Base-by-base conservation (phyloP, 768 basidiomycete genomes). In the Cubamyces lactineus region DNA sequence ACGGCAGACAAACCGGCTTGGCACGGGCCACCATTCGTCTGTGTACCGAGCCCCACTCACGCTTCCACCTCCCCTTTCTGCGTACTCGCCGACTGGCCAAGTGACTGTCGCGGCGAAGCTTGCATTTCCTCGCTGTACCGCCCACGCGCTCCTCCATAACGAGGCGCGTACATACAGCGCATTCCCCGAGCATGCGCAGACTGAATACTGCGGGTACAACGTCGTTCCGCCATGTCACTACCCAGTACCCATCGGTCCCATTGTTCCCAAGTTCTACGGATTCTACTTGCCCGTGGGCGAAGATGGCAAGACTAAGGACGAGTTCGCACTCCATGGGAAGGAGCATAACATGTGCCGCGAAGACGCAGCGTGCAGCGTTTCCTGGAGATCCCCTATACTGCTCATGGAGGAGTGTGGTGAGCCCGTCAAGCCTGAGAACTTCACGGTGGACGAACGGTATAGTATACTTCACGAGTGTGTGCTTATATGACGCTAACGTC, bases 261-360 rank as follows among this genome's bases (percentile, higher is more conserved):
- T 87, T 49, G 82, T 84, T 3, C 86, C 87, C 0, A 85, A 86
- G 69, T 88, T 81, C 70, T 88, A 84, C 65, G 86, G 88, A 1
- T 85, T 83, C 71, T 88, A 87, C 64, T 68, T 66, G 0, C 76
- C 76, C 0, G 59, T 64, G 1, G 47, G 53, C 2, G 65, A 71
- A 16, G 39, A 57, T 12, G 61, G 57, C n/a, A 8, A 38, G 40
- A 8, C 45, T 13, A 4, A 34, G 11, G 38, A 49, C 48, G 48
- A 53, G 9, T 19, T 51, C 8, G 23, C 21, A 3, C 5, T 19
- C 1, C 34, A 61, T n/a, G 40, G 40, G 3, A 46, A 8, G 53
- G 45, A n/a, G 73, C 73, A 9, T 65, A 68, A 0, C 2, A 12
- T 16, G 24, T 69, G 30, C 62, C 0, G 59, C 51, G 42, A 57